phyloP scores from a whole-genome alignment of 2,329 filamentous ascomycete genomes.

The Xylaria arbuscula region DNA sequence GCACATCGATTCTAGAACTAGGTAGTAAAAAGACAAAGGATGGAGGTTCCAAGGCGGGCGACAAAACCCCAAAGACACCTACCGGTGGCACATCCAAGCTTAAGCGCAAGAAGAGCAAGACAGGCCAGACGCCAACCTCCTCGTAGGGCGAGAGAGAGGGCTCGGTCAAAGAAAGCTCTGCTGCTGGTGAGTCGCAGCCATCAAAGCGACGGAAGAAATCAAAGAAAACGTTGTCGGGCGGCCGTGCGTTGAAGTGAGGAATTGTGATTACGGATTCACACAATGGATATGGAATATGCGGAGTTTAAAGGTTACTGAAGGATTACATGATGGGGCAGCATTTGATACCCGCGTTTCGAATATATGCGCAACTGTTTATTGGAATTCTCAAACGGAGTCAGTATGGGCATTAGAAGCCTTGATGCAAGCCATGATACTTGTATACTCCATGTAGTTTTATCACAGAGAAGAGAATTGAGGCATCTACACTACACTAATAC shows the following conservation, averaged over 20 bases:
- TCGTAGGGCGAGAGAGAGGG: conserved; percentile 25
- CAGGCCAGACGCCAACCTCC: conserved; percentile 40
- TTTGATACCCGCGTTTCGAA: conserved; percentile 45
- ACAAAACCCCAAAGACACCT: conserved; percentile 52
- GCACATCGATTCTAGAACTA: conserved; percentile 40
- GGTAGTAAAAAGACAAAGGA: conserved; percentile 46
- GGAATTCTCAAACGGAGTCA: not conserved
- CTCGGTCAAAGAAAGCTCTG: not conserved
- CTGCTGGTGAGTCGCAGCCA: not conserved
- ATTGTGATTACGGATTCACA: conserved; percentile 5
- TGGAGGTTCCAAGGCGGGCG: conserved; percentile 40
- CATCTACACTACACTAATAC: not conserved
- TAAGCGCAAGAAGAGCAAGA: conserved; percentile 41
- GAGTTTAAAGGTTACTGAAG: conserved; percentile 11
- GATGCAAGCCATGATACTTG: not conserved
- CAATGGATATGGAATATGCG: conserved; percentile 5
- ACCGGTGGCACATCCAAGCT: conserved; percentile 42
- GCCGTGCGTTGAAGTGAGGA: not conserved
- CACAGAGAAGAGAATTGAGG: not conserved
- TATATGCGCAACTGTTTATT: conserved; percentile 25
- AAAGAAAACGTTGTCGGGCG: conserved; percentile 10
- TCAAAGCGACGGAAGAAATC: conserved; percentile 21
- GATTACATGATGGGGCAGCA: conserved; percentile 30
- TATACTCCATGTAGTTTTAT: not conserved
- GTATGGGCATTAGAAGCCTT: not conserved